Base-by-base conservation (phyloP, 2,329 filamentous ascomycete species). In the Colletotrichum cereale region DNA sequence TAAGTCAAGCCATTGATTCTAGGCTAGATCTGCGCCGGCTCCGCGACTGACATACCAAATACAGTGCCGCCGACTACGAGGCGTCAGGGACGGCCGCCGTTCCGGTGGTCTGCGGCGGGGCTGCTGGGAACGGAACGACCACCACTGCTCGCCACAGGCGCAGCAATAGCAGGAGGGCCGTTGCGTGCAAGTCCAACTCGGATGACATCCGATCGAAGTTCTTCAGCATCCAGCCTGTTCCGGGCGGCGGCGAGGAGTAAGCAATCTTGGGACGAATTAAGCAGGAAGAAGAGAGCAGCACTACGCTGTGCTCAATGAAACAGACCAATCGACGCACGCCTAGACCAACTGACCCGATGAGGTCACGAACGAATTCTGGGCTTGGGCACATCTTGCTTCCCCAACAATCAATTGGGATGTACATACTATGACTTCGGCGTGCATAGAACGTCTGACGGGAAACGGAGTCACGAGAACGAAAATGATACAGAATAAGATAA, bases 121-220 rank as follows among this genome's bases (percentile, higher is more conserved):
- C 34, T 26, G 58, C 62, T 52, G 55, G 34, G 26, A 63, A 67
- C 26, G 66, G 62, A n/a, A 65, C 66, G 3, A 55, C 16, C n/a
- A 61, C 38, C 40, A 48, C 67, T 21, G 56, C 42, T 12, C 50
- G 52, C 16, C 60, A 48, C 21, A 34, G 62, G 38, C 58, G 62
- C 8, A 21, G 36, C 48, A 68, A 58, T 2, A 21, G 29, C 55
- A 68, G 61, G 44, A 61, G 60, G 26, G 61, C 64, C 42, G 29
- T 47, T 52, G 69, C 29, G 34, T 74, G 73, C 57, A 68, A 56
- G 57, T 74, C 76, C 62, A 80, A 80, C 67, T 77, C 78, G 66
- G 80, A 78, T n/a, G 75, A 78, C 44, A 74, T 80, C 50, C 74
- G 65, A 48, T 72, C 76, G 4, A 70, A 72, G 26, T 82, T 80